A percentile compares a stretch with the other conserved stretches of the same genome.
Evolutionary conservation across 2,329 filamentous ascomycete genomes (phyloP).

Genomic region (Paraphaeosphaeria minitans): DNA sequence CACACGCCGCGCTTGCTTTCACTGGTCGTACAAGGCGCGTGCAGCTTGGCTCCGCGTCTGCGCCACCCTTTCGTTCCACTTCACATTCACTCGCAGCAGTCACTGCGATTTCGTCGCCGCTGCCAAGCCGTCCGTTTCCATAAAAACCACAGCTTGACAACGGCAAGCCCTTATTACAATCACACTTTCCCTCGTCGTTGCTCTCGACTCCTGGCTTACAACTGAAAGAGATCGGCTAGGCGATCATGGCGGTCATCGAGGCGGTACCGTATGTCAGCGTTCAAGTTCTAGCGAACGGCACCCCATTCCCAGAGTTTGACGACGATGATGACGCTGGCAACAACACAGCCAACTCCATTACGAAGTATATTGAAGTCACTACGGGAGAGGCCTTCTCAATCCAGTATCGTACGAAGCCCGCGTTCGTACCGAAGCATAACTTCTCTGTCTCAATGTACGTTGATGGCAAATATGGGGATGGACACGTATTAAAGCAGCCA

Average conservation of each 20-base stretch:
- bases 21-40: too few species aligned
- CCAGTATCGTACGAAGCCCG: constrained; percentile 7
- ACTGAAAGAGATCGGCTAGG: background rate
- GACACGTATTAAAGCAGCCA: background rate
- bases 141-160: too few species aligned
- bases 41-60: background rate
- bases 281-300: constrained; percentile 26
- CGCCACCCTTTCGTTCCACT: background rate
- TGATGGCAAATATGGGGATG: constrained; percentile 18
- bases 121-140: too few species aligned
- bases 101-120: background rate
- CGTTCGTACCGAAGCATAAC: constrained; percentile 12
- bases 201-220: too few species aligned
- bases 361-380: constrained; percentile 40
- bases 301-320: constrained; percentile 28
- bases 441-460: constrained; percentile 18
- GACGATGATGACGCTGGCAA: constrained; percentile 27
- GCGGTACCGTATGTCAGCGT: constrained; percentile 19
- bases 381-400: constrained; percentile 33
- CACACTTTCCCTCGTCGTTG: too few species aligned
- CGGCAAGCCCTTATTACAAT: too few species aligned
- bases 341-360: constrained; percentile 10
- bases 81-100: background rate
- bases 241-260: constrained; percentile 27
- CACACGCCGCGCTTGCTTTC: too few species aligned